Base-by-base conservation (phyloP, 2,329 filamentous ascomycete species). In the Chrysoporthe austroafricana region DNA sequence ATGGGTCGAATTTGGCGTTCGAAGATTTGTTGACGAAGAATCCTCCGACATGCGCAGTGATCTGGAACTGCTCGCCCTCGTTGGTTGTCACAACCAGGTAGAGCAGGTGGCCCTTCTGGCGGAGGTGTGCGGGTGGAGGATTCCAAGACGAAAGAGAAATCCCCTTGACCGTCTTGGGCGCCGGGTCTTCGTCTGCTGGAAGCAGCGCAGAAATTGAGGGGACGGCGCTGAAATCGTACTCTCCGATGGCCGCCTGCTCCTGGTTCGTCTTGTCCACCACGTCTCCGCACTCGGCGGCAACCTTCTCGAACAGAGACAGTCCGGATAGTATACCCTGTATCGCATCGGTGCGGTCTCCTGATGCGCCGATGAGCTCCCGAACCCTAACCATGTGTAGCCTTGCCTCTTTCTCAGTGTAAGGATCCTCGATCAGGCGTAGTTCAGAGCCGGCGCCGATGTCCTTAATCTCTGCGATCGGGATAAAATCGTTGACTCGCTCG, bases 1-100 rank as follows among this genome's bases (percentile, higher is more conserved):
- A 90, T 11, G 96, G 96, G 78, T 98, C 96, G 75, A 99, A 99
- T 80, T 96, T 97, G 81, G 87, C 88, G 80, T 96, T 97, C 64
- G 93, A 96, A 42, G 92, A 97, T 80, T 94, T 97, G 86, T 97
- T 99, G 75, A 98, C 91, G 78, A 91, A 99, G 84, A 99, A 99
- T 26, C 96, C 96, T 16, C 94, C 94, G 62, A 97, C 91, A 74
- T 97, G 93, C 16, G 93, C 89, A 11, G 96, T 99, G 75, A 99
- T 91, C 79, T 97, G 94, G 79, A 91, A 90, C 78, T 97, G 93
- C 81, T 99, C 96, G 71, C 94, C 94, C 80, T 99, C 96, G 73
- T 93, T 95, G 67, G 94, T 98, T 18, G 91, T 95, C 56, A 96
- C 85, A 71, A 93, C 86, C 26, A 99, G 85, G 79, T 99, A 99